phyloP scores from a whole-genome alignment of 148 eudicot species.

The Heliamphora exappendiculata region DNA sequence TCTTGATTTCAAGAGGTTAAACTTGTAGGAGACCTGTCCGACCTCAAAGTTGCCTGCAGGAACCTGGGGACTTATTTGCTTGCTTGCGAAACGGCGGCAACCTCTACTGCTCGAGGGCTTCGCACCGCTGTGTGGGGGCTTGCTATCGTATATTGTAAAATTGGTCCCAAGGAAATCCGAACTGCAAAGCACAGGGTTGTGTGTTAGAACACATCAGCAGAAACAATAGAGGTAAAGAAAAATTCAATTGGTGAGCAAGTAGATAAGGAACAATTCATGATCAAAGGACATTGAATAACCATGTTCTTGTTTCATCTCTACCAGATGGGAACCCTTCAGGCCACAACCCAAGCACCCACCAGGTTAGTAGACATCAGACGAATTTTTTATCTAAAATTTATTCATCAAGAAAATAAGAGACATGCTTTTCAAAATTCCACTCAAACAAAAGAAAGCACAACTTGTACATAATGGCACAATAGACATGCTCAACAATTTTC shows the following conservation, averaged over 20 bases:
- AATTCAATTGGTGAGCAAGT: background rate
- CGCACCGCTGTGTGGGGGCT: conserved; percentile 76
- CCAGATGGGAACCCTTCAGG: background rate
- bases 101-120: conserved; percentile 69
- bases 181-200: conserved; percentile 28
- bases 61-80: conserved; percentile 90
- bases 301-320: background rate
- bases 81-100: conserved; percentile 77
- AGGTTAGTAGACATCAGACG: too few relatives aligned
- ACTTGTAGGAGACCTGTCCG: conserved; percentile 78
- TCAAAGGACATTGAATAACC: background rate
- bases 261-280: background rate
- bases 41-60: conserved; percentile 86
- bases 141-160: conserved; percentile 76
- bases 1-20: conserved; percentile 86
- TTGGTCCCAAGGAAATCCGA: conserved; percentile 99
- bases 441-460: background rate
- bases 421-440: background rate
- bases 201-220: background rate
- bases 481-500: background rate
- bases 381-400: background rate
- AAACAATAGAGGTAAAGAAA: background rate
- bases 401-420: background rate
- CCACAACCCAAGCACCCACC: background rate
- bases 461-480: background rate